Conservation (phyloP, 1,284 basidiomycete species). For the Marasmius sp. region DNA sequence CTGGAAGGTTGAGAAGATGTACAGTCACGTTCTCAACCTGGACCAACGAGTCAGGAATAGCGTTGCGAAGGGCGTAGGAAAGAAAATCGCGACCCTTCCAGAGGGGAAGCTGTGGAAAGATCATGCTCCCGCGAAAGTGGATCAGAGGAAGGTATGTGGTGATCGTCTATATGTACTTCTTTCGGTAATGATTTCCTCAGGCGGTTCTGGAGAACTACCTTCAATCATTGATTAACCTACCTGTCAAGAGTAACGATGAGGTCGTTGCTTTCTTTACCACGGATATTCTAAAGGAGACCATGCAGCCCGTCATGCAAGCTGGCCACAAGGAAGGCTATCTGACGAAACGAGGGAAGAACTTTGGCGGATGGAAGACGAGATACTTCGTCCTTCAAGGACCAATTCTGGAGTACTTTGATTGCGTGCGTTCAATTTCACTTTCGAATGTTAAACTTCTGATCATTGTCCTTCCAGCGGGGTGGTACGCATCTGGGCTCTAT, state of each 20-base stretch:
- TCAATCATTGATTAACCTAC: slow-evolving; percentile 80
- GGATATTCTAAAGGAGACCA: slow-evolving; percentile 76
- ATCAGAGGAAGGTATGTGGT: slow-evolving; percentile 82
- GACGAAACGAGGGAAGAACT: slow-evolving; percentile 95
- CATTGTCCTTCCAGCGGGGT: slow-evolving; percentile 61
- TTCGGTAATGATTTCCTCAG: slow-evolving; percentile 36
- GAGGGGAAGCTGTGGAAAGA: slow-evolving; percentile 95
- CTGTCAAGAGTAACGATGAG: slow-evolving; percentile 87
- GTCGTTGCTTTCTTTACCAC: slow-evolving; percentile 91
- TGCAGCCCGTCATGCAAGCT: slow-evolving; percentile 72
- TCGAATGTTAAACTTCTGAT: slow-evolving; percentile 10
- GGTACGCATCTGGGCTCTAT: slow-evolving; percentile 91
- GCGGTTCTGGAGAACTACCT: slow-evolving; percentile 85
- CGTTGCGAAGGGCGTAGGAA: slow-evolving; percentile 69
- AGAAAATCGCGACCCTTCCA: slow-evolving; percentile 81
- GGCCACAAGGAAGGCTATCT: slow-evolving; percentile 96
- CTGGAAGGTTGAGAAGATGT: slow-evolving; percentile 94
- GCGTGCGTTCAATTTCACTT: slow-evolving; percentile 52
- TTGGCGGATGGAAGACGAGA: slow-evolving; percentile 94
- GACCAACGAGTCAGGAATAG: slow-evolving; percentile 69
- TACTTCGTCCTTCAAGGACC: slow-evolving; percentile 91
- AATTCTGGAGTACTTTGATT: slow-evolving; percentile 91
- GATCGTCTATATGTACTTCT: slow-evolving; percentile 7
- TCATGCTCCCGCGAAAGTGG: slow-evolving; percentile 94
- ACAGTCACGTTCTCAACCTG: slow-evolving; percentile 85